phyloP scores from a whole-genome alignment of 495 filamentous ascomycete genomes.

The Arthonia radiata region DNA sequence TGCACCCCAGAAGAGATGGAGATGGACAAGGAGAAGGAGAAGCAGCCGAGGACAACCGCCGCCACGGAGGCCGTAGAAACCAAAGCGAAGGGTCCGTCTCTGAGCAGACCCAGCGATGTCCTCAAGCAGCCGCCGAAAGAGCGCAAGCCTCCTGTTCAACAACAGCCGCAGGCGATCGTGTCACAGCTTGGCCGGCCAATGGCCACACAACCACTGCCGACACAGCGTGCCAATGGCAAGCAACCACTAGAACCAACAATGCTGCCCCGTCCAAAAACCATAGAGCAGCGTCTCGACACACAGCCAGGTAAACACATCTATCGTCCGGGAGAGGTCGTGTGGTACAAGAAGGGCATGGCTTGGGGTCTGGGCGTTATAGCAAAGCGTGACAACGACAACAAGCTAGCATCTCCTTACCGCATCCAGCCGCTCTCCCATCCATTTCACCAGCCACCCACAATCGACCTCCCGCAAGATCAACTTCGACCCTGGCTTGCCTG shows the following conservation, averaged over 20 bases:
- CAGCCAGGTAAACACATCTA: slow-evolving; percentile 24
- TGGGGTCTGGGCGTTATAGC: slow-evolving; percentile 31
- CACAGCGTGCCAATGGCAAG: slow-evolving; percentile 2
- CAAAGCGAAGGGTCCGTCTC: no score
- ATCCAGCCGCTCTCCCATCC: slow-evolving; percentile 30
- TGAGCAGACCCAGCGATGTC: no score
- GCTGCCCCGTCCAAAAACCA: slow-evolving; percentile 14
- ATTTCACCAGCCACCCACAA: slow-evolving; percentile 10
- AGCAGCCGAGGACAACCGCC: no score
- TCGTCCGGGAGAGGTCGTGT: slow-evolving; percentile 31
- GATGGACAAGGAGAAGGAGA: slow-evolving; percentile 11
- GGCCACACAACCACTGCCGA: slow-evolving; percentile 1
- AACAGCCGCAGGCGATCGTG: no score
- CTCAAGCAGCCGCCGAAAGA: no score
- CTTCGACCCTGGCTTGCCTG: slow-evolving; percentile 38
- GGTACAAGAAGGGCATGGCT: slow-evolving; percentile 27
- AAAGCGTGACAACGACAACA: slow-evolving; percentile 8
- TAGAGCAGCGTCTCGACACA: slow-evolving; percentile 20
- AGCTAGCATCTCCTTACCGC: slow-evolving; percentile 15
- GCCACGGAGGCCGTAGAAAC: no score
- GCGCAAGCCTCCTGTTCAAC: no score
- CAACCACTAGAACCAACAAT: slow-evolving; percentile 10
- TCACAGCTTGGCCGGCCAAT: no score
- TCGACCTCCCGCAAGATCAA: slow-evolving; percentile 12
- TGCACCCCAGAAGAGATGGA: slow-evolving; percentile 22